phyloP scores from a whole-genome alignment of 257 asterid genomes.

The Penstemon barbatus region DNA sequence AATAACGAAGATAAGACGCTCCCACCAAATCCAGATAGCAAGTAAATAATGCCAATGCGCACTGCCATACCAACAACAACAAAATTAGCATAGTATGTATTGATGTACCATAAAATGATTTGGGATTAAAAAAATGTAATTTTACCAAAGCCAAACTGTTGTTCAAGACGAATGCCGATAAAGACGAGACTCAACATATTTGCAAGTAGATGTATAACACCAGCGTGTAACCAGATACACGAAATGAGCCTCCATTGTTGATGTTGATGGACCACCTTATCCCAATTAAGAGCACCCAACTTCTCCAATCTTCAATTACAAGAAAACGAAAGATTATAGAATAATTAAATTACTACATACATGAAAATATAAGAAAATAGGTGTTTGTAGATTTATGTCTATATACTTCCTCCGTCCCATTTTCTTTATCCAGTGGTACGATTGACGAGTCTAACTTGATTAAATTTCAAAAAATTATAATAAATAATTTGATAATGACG shows the following conservation, averaged over 20 bases:
- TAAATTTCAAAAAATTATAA: too few relatives aligned
- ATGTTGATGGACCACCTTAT: slow-evolving; percentile 65
- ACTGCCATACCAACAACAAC: slow-evolving; percentile 41
- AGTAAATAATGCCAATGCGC: slow-evolving; percentile 64
- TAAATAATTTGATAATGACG: too few relatives aligned
- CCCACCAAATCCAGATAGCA: slow-evolving; percentile 85
- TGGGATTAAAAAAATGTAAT: neutral
- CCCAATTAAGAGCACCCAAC: slow-evolving; percentile 83
- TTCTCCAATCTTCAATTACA: slow-evolving; percentile 53
- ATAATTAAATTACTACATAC: neutral
- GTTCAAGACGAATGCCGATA: slow-evolving; percentile 93
- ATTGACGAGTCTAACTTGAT: too few relatives aligned
- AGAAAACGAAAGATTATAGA: slow-evolving; percentile 24
- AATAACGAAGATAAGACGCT: slow-evolving; percentile 71
- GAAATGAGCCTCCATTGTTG: slow-evolving; percentile 92
- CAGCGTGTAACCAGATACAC: slow-evolving; percentile 92
- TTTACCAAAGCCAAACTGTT: slow-evolving; percentile 88
- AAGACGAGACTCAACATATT: slow-evolving; percentile 77
- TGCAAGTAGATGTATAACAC: slow-evolving; percentile 71
- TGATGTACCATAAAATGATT: neutral
- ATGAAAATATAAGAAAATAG: neutral
- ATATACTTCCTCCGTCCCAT: too few relatives aligned
- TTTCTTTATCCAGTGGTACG: too few relatives aligned
- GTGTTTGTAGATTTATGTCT: too few relatives aligned
- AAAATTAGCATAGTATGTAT: neutral